Conservation (phyloP, 805 yeast genomes). For the Candida argentea region DNA sequence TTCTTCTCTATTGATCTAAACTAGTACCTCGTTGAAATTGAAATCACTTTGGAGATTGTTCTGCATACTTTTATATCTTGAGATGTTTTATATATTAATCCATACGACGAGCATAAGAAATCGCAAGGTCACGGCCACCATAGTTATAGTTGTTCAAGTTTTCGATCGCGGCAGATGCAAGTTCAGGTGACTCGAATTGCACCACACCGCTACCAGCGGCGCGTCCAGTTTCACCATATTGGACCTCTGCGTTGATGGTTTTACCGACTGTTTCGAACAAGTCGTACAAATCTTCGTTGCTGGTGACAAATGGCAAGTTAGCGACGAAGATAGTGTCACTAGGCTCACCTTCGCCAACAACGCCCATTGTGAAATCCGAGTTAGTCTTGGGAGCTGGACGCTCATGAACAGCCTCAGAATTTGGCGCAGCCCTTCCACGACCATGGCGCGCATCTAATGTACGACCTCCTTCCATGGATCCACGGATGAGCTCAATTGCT, state of each 20-base stretch:
- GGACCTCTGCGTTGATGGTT: slow-evolving; percentile 69
- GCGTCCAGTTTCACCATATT: slow-evolving; percentile 44
- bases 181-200: slow-evolving; percentile 52
- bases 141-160: slow-evolving; percentile 73
- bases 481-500: slow-evolving; percentile 64
- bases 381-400: slow-evolving; percentile 19
- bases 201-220: slow-evolving; percentile 85
- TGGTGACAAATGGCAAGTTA: slow-evolving; percentile 86
- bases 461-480: slow-evolving; percentile 68
- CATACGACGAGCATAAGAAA: slow-evolving; percentile 70
- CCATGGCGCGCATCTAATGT: slow-evolving; percentile 74
- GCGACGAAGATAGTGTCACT: slow-evolving; percentile 46
- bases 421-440: slow-evolving; percentile 4
- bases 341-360: slow-evolving; percentile 48
- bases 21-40: no score
- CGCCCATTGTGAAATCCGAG: slow-evolving; percentile 57
- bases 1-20: no score
- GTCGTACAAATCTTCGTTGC: slow-evolving; percentile 73
- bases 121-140: slow-evolving; percentile 66
- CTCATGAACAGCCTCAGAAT: slow-evolving; percentile 8
- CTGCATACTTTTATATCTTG: no score
- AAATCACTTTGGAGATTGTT: no score
- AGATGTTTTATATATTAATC: no score
- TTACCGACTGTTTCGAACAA: slow-evolving; percentile 77
- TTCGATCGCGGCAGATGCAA: slow-evolving; percentile 65